Conservation (phyloP, 2,329 filamentous ascomycete genomes). For the Fusarium coffeatum region DNA sequence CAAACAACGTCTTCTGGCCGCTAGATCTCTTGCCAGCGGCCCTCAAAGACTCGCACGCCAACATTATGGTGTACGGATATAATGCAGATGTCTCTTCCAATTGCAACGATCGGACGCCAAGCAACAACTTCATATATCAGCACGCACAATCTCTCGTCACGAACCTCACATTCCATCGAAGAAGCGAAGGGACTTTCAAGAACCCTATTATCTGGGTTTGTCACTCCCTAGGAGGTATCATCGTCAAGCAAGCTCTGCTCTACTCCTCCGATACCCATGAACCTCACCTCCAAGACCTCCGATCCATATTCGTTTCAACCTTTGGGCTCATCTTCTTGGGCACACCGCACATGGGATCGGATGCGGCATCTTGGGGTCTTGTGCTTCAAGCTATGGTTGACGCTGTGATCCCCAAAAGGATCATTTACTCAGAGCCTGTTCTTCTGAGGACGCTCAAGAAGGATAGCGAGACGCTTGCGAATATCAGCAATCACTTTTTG, state of each 20-base stretch:
- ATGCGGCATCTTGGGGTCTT: conserved; percentile 74
- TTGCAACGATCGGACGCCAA: conserved; percentile 64
- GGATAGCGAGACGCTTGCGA: conserved; percentile 78
- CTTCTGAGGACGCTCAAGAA: conserved; percentile 77
- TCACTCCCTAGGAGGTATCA: conserved; percentile 78
- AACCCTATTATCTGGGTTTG: conserved; percentile 81
- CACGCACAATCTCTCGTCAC: conserved; percentile 77
- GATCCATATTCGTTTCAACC: conserved; percentile 78
- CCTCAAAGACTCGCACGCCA: conserved; percentile 67
- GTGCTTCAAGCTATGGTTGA: conserved; percentile 76
- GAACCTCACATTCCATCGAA: conserved; percentile 71
- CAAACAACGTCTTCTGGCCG: conserved; percentile 74
- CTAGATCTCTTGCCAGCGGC: conserved; percentile 72
- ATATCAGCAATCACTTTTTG: conserved; percentile 78
- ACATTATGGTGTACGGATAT: conserved; percentile 79
- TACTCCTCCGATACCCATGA: conserved; percentile 72
- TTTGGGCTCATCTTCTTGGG: conserved; percentile 82
- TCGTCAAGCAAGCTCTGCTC: conserved; percentile 76
- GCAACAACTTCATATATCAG: conserved; percentile 75
- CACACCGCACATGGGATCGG: conserved; percentile 78
- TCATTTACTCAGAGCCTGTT: conserved; percentile 75
- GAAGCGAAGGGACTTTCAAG: conserved; percentile 64
- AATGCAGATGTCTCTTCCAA: conserved; percentile 72
- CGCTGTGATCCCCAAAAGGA: conserved; percentile 71
- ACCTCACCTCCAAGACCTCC: conserved; percentile 70